Conservation (phyloP, 2,329 filamentous ascomycete species). For the Phialophora expanda region DNA sequence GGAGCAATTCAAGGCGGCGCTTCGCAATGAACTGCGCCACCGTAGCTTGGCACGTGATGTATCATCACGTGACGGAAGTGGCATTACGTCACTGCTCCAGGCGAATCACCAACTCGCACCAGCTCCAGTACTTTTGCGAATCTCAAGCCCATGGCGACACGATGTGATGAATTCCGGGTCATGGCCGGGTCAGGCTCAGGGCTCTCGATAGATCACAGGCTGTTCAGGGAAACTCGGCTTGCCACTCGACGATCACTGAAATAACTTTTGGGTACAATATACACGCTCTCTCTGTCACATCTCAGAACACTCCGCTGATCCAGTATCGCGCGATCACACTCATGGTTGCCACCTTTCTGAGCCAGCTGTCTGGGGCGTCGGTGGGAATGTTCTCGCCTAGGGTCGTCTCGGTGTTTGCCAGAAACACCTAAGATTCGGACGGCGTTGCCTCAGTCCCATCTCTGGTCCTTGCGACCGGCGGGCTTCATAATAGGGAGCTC, state of each 20-base stretch:
- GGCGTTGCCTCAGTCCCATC: neutral
- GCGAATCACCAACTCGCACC: too few species aligned
- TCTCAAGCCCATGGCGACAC: neutral
- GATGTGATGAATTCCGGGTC: neutral
- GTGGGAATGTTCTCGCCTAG: neutral
- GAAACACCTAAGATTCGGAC: neutral
- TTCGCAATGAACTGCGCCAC: neutral
- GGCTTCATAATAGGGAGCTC: neutral
- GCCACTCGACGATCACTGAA: neutral
- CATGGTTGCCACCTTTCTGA: neutral
- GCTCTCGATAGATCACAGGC: neutral
- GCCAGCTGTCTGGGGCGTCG: neutral
- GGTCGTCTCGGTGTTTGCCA: neutral
- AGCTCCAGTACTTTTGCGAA: neutral
- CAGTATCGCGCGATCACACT: neutral
- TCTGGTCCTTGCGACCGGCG: neutral
- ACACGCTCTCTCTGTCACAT: neutral
- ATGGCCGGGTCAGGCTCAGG: neutral
- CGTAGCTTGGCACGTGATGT: neutral
- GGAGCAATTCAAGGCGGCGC: neutral
- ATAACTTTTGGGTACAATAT: neutral
- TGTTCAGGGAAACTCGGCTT: neutral
- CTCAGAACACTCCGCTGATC: neutral
- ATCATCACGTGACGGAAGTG: too few species aligned
- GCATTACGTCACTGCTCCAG: neutral